phyloP scores from a whole-genome alignment of 2,329 filamentous ascomycete species.

The Cordyceps tenuipes region DNA sequence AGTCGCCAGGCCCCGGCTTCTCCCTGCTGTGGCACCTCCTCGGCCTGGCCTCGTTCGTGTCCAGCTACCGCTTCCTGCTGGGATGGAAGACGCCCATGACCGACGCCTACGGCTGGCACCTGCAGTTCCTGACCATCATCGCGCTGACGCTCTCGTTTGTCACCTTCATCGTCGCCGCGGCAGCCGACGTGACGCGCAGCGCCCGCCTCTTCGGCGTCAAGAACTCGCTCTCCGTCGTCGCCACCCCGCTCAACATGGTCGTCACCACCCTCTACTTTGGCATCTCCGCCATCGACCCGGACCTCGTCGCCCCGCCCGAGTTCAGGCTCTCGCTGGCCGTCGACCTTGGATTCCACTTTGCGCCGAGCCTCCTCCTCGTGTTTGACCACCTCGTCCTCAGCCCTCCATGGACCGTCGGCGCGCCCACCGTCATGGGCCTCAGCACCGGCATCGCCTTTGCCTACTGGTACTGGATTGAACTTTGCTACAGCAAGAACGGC shows the following conservation, averaged over 20 bases:
- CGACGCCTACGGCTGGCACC: conserved; percentile 56
- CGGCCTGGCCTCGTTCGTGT: conserved; percentile 44
- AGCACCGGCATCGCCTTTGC: conserved; percentile 51
- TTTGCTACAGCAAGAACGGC: conserved; percentile 60
- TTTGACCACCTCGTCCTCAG: conserved; percentile 61
- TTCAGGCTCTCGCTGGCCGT: conserved; percentile 46
- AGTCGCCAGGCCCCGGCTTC: conserved; percentile 54
- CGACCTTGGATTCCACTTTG: conserved; percentile 58
- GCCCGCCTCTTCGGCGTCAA: conserved; percentile 54
- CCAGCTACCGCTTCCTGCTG: conserved; percentile 44
- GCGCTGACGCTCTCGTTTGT: conserved; percentile 53
- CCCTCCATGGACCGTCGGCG: conserved; percentile 62
- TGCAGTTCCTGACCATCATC: conserved; percentile 68
- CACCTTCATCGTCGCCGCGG: conserved; percentile 52
- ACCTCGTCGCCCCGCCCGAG: conserved; percentile 44
- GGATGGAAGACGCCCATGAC: conserved; percentile 44
- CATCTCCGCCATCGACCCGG: conserved; percentile 48
- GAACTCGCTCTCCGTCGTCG: conserved; percentile 57
- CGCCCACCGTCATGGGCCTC: conserved; percentile 49
- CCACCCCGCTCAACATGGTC: conserved; percentile 61
- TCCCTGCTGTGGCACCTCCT: conserved; percentile 54
- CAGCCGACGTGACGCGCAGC: conserved; percentile 56
- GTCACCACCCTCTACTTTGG: conserved; percentile 69
- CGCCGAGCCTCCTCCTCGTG: conserved; percentile 55
- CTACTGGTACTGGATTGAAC: conserved; percentile 74